Base-by-base conservation (phyloP, 1,139 yeast species). In the Debaryomycetaceae sp. region DNA sequence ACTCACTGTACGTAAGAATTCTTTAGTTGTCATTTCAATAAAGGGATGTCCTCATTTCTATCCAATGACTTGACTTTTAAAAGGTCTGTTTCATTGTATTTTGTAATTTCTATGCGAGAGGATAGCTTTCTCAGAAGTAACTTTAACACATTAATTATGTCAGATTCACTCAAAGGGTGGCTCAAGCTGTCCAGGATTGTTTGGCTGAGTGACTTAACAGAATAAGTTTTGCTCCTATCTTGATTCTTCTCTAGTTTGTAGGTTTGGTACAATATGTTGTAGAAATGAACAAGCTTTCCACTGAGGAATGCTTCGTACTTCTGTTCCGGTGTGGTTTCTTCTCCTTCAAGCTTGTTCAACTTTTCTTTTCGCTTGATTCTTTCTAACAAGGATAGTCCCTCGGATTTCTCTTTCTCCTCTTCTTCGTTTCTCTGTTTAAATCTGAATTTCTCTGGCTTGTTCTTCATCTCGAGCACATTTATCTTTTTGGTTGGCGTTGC, bases 311-410 rank as follows among this genome's bases (percentile, higher is more conserved):
- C 51, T 5, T 68, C 54, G 47, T 76, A 67, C 40, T 67, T 66
- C 24, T 56, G 47, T 48, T 75, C 70, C 1, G 74, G 72, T 1
- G 69, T 48, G n/a, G 49, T 51, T 23, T 24, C 33, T 17, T 35
- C 20, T 7, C 45, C 40, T 34, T 42, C 45, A 20, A 55, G 54
- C 8, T 53, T 52, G 6, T 46, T 53, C 6, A 52, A 44, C 39
- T 60, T 54, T 46, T 74, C 78, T 45, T 70, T 73, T 24, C 60
- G 43, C 45, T 58, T 61, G 37, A 75, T 72, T 42, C 81, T 53
- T 45, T 77, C 80, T 3, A 76, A 53, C 6, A 77, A 54, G 1
- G 77, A 62, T 8, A 75, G 49, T 0, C 78, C 78, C 20, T 54
- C 50, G 36, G 51, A 57, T 45, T 52, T 55, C 43, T 41, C 51